Evolutionary conservation across 257 asterid genomes (phyloP).

Genomic region (Rauvolfia tetraphylla): DNA sequence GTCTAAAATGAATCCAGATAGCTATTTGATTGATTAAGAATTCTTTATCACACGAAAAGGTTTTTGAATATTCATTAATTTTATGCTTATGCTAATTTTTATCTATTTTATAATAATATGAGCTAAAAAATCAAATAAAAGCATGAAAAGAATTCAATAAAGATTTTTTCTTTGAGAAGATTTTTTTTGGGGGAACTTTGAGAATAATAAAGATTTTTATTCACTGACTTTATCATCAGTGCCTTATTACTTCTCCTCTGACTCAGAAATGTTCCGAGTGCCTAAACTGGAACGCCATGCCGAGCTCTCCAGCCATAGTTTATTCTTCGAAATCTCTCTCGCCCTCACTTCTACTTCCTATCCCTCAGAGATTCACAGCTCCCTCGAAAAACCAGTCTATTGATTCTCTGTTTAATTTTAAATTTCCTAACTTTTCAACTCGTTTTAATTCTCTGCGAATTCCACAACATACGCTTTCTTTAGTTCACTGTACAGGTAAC

Average conservation of each 20-base stretch:
- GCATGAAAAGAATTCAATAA: too few species aligned
- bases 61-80: too few species aligned
- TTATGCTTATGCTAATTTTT: too few species aligned
- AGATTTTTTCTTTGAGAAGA: too few species aligned
- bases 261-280: neutral
- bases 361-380: slow-evolving; percentile 16
- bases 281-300: slow-evolving; percentile 31
- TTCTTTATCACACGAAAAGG: too few species aligned
- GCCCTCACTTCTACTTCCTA: slow-evolving; percentile 15
- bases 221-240: neutral
- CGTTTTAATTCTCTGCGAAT: slow-evolving; percentile 21
- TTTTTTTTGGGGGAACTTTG: too few species aligned
- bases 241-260: too few species aligned
- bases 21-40: too few species aligned
- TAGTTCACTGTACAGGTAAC: slow-evolving; percentile 42
- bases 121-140: too few species aligned
- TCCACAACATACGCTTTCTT: slow-evolving; percentile 25
- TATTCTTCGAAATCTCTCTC: slow-evolving; percentile 37
- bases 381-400: slow-evolving; percentile 22
- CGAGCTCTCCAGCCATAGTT: slow-evolving; percentile 34
- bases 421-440: slow-evolving; percentile 23
- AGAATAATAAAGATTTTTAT: neutral
- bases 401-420: slow-evolving; percentile 13
- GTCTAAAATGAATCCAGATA: too few species aligned
- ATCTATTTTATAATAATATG: too few species aligned